Base-by-base conservation (phyloP, 495 filamentous ascomycete species). In the Darksidea phi region DNA sequence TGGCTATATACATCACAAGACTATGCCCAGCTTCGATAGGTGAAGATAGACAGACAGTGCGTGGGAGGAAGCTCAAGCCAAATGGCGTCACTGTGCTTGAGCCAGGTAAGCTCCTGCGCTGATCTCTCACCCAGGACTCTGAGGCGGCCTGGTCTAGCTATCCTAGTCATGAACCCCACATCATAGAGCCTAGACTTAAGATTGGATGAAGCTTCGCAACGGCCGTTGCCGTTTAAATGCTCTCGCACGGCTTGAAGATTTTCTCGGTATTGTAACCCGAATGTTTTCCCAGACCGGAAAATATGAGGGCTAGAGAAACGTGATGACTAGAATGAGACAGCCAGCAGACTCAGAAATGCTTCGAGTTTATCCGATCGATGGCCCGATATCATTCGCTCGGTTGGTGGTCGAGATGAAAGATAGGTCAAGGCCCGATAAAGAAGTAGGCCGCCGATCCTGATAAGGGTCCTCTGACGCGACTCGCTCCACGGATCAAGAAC, bases 381-480 rank as follows among this genome's bases (percentile, higher is more conserved):
- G 24, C 2, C 18, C 42, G 23, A 55, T 55, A 6, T 48, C 15
- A 34, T 57, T 57, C 21, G 42, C 37, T 57, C 15, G 32, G 32
- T 18, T 49, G 46, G 36, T 25, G 2, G 20, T 57, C 28, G 24
- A 50, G 55, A 38, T 28, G 26, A 52, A 28, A 43, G 57, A 49
- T 43, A 43, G 55, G 11, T 32, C 8, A 46, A 45, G 0, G n/a
- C 36, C 10, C 15, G 43, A 63, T 28, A 15, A 37, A 53, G 1
- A 34, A 48, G 2, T 10, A 4, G 11, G 37, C 38, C 23, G 61
- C 49, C 28, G 61, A 64, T 64, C 61, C 12, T 38, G 61, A 64
- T 64, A 64, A 63, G 54, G 48, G 32, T 50, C 34, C 6, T 24
- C 37, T n/a, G 32, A 18, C 61, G 41, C 36, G 41, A 64, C 50